Base-by-base conservation (phyloP, 2,329 filamentous ascomycete genomes). In the Nigrospora osmanthi region DNA sequence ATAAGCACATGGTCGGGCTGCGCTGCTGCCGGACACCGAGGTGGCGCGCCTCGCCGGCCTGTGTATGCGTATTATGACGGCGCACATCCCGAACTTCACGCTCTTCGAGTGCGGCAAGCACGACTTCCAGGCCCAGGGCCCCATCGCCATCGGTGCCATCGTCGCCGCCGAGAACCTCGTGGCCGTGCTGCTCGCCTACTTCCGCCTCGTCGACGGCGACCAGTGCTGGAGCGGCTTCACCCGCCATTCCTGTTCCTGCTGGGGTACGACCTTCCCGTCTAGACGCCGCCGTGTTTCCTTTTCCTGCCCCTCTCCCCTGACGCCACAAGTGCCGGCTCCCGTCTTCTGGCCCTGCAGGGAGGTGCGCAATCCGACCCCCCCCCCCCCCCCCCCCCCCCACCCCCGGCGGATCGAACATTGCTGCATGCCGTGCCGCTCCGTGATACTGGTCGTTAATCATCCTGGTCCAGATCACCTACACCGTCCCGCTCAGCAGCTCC, bases 51-150 rank as follows among this genome's bases (percentile, higher is more conserved):
- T 71, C 49, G 75, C 74, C 0, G 73, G 74, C 12, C 60, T 58
- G 1, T 79, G 76, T 45, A 53, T 78, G 31, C 62, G 65, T 4
- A 64, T 73, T 31, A 68, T 72, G 35, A 58, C 78, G 2, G 55
- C 74, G 7, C 72, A 74, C 0, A 60, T 75, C 1, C 75, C 75
- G 1, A 74, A 73, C 3, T 78, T 76, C 45, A 72, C 71, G 1
- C 65, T 66, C 3, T 79, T 78, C 30, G 75, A 78, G 49, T 71
- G 71, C 0, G 62, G 71, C 2, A 78, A 78, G 53, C 64, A 75
- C 0, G 78, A 76, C 49, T 63, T 76, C 3, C 74, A 78, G 53
- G 71, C 75, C 0, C 75, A 78, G 49, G 74, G 75, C 1, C 63
- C 74, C 31, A 78, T 77, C 3, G 73, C 75, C 0, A 72, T 75